phyloP scores from a whole-genome alignment of 208 protist genomes.

The Crithidia thermophila region DNA sequence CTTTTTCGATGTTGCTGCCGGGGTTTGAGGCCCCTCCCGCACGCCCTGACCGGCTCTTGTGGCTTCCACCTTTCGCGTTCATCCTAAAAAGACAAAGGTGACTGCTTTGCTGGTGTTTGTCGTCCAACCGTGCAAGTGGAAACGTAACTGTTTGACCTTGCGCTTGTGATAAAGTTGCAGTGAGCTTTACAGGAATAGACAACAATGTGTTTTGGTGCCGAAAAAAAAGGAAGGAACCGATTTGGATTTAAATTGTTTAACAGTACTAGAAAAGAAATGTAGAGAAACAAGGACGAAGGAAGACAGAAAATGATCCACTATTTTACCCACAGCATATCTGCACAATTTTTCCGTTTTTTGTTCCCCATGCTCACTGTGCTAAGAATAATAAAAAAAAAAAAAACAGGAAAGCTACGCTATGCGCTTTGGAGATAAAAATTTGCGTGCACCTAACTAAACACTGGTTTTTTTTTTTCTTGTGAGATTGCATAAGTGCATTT shows the following conservation, averaged over 20 bases:
- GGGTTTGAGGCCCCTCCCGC: neutral
- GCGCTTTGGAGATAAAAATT: neutral
- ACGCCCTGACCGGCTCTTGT: neutral
- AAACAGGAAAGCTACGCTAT: neutral
- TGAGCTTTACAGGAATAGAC: neutral
- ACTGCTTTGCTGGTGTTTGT: no score
- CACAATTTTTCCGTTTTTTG: no score
- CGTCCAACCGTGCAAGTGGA: no score
- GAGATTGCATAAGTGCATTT: no score
- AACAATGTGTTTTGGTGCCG: neutral
- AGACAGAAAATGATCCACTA: neutral
- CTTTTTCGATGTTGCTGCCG: neutral
- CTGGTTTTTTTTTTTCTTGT: neutral
- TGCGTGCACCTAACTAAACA: neutral
- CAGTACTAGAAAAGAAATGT: neutral
- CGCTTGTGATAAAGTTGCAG: no score
- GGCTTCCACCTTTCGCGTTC: neutral
- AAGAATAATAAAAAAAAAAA: constrained; percentile 4
- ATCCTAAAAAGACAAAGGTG: no score
- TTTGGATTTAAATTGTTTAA: no score
- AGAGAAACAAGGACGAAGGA: constrained; percentile 10
- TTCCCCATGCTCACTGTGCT: no score
- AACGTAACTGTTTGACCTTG: no score
- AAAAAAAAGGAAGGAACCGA: constrained; percentile 15
- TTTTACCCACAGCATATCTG: no score